Base-by-base conservation (phyloP, 2,329 filamentous ascomycete species). In the Fusarium neocosmosporiellum region DNA sequence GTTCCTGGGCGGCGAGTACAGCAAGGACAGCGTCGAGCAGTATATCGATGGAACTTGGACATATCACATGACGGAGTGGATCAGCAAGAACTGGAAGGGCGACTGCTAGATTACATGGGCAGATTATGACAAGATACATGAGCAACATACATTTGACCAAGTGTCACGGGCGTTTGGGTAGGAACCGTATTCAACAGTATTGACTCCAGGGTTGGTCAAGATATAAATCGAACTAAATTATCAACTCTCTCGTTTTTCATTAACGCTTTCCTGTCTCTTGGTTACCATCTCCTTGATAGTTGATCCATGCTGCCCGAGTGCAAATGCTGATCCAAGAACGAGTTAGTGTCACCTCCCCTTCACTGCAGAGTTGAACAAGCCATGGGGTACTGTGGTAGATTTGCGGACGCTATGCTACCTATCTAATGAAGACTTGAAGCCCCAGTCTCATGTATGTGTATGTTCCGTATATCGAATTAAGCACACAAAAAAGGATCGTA, bases 21-120 rank as follows among this genome's bases (percentile, higher is more conserved):
- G 71, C 24, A 79, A 81, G 10, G 79, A 81, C 6, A 85, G 90
- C 73, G 85, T 90, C 1, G 75, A 83, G 74, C 72, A 78, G 29
- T 92, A 91, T 74, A 82, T 85, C 9, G 84, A 90, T 4, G 85
- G 85, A 29, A 87, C 86, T 0, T 84, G 91, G 64, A 90, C 89
- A 0, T 85, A 88, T 37, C 80, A 88, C 70, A 82, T 92, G 77
- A 84, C 84, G 0, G 81, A 82, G 2, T 92, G 90, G 90, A 88
- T 91, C 61, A 82, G 83, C 77, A 79, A 87, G 78, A 87, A 92
- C 76, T 92, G 90, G 90, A 78, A 81, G 59, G 83, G 81, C 1
- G 77, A 86, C 0, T 89, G 87, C 65, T 88, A 71, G 31, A 46
- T 54, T 16, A 16, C 16, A 27, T 7, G 20, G 11, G 18, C 71